A percentile compares a stretch with the other conserved stretches of the same genome.
phyloP scores from a whole-genome alignment of 2,329 filamentous ascomycete genomes.

The Aureobasidium sp. region DNA sequence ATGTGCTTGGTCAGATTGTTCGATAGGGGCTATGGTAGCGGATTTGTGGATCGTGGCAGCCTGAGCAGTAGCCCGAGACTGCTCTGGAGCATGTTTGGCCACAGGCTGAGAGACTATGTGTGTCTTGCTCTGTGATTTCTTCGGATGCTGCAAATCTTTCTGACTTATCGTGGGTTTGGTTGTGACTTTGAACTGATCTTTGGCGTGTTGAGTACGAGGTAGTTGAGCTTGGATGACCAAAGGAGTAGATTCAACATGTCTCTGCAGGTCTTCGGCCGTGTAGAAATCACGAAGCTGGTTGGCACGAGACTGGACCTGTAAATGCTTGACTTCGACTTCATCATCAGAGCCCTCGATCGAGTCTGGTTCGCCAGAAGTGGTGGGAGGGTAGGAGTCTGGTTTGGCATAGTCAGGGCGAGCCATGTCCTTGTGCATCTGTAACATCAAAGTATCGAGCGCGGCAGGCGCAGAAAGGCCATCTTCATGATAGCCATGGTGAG shows the following conservation, averaged over 20 bases:
- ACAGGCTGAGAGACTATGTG: neutral
- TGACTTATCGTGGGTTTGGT: neutral
- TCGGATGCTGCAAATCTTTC: neutral
- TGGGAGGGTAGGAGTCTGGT: constrained; percentile 27
- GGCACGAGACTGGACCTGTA: neutral
- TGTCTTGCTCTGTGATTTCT: neutral
- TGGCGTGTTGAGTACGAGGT: neutral
- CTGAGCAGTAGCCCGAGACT: neutral
- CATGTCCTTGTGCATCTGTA: neutral
- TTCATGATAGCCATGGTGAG: neutral
- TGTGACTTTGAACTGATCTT: neutral
- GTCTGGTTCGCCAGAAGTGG: constrained; percentile 24
- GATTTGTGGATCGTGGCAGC: neutral
- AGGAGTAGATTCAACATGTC: neutral
- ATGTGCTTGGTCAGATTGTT: neutral
- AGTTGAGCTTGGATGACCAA: neutral
- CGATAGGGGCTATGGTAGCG: neutral
- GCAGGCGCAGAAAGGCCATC: neutral
- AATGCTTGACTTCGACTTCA: neutral
- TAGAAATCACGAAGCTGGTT: neutral
- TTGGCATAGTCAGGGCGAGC: neutral
- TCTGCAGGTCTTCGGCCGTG: neutral
- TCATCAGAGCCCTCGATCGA: neutral
- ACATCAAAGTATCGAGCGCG: neutral
- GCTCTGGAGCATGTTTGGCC: neutral